Percentiles rank a stretch among this genome's conserved stretches.
Evolutionary conservation across 2,329 filamentous ascomycete species (phyloP).

Genomic region (Knufia petricola): DNA sequence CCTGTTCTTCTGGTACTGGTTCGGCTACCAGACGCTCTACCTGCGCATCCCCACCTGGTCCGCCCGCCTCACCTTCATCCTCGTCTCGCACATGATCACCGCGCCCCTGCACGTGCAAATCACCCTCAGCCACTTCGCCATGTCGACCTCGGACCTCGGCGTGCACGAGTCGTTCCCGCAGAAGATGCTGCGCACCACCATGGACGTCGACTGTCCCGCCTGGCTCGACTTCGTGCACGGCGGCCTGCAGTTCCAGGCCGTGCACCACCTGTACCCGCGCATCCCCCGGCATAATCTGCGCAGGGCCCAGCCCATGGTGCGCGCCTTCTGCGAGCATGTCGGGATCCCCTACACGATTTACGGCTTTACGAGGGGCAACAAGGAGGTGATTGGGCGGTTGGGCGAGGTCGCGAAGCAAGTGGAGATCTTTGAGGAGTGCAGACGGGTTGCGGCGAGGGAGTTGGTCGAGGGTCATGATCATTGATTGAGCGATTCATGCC

Average conservation of each 20-base stretch:
- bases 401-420: conserved; percentile 73
- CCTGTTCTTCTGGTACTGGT: conserved; percentile 76
- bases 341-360: conserved; percentile 78
- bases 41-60: conserved; percentile 57
- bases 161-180: conserved; percentile 78
- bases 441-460: conserved; percentile 33
- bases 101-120: conserved; percentile 81
- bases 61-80: conserved; percentile 61
- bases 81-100: conserved; percentile 70
- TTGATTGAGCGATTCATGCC: no score
- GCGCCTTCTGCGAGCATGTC: conserved; percentile 72
- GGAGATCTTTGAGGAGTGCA: conserved; percentile 64
- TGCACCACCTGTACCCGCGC: conserved; percentile 75
- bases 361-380: conserved; percentile 74
- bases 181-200: conserved; percentile 82
- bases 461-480: conserved; percentile 8
- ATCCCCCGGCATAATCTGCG: conserved; percentile 79
- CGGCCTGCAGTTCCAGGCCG: conserved; percentile 78
- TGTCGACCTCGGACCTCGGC: conserved; percentile 80
- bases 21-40: conserved; percentile 70
- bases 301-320: conserved; percentile 61
- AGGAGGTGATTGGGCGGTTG: conserved; percentile 64
- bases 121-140: conserved; percentile 82
- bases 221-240: conserved; percentile 89
- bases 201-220: conserved; percentile 82